These are phyloP conservation scores for Tetradesmus lagerheimii DNA, from an alignment of 139 green algal genomes.

Conservation along the genomic window DNA sequence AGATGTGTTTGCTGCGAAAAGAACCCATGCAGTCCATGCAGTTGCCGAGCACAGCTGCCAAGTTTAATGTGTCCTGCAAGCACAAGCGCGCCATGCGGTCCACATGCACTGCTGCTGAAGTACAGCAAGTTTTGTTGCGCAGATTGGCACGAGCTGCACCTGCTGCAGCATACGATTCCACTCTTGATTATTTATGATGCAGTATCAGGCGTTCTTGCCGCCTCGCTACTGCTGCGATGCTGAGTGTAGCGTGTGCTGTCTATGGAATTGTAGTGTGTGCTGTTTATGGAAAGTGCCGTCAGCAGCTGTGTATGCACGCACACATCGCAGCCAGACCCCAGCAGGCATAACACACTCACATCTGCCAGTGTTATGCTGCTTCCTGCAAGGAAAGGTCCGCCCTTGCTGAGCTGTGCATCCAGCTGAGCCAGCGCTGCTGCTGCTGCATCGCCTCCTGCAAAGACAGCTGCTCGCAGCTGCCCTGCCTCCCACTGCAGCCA, in stretches of 20 bases:
- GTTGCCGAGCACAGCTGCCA: conserved; percentile 30
- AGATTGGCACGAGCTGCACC: neutral
- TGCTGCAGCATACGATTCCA: neutral
- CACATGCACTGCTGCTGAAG: neutral
- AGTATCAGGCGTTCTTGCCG: too few relatives aligned
- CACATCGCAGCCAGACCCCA: neutral
- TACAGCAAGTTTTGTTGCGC: neutral
- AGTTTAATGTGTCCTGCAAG: neutral
- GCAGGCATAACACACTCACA: conserved; percentile 49
- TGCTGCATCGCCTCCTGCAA: conserved; percentile 21
- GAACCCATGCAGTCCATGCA: too few relatives aligned
- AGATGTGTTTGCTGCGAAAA: neutral
- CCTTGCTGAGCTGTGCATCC: conserved; percentile 34
- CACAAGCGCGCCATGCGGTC: neutral
- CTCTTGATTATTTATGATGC: too few relatives aligned
- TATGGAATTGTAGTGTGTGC: too few relatives aligned
- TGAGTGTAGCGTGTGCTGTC: too few relatives aligned
- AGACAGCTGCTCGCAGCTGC: conserved; percentile 56
- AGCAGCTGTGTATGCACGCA: neutral
- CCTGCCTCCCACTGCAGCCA: conserved; percentile 80
- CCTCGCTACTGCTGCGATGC: neutral
- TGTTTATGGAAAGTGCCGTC: too few relatives aligned
- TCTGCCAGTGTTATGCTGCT: conserved; percentile 63
- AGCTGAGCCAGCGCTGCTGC: conserved; percentile 51
- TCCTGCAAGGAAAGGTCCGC: neutral